phyloP scores from a whole-genome alignment of 331 rosid species.

The Malus hybrid region DNA sequence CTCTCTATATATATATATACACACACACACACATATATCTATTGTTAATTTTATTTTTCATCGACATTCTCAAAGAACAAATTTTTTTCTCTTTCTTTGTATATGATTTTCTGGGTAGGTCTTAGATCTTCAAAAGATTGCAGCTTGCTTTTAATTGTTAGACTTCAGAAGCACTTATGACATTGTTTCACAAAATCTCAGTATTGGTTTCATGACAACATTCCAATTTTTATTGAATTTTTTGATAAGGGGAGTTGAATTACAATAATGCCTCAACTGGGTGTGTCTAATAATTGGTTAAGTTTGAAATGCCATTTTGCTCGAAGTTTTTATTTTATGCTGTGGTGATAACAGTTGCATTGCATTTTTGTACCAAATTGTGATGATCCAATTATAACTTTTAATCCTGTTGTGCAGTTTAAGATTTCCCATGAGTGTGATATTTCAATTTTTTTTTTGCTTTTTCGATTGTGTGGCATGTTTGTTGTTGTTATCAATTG shows the following conservation, averaged over 20 bases:
- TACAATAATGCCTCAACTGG: not conserved
- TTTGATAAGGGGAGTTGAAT: not conserved
- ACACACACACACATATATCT: too few relatives aligned
- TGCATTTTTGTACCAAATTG: not conserved
- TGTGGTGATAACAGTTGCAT: not conserved
- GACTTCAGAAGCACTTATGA: not conserved
- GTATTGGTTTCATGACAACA: not conserved
- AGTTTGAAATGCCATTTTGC: not conserved
- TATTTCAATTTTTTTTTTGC: not conserved
- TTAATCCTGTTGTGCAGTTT: not conserved
- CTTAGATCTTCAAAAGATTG: constrained; percentile 16
- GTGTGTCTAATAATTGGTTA: not conserved
- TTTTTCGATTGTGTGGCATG: not conserved
- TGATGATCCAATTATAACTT: not conserved
- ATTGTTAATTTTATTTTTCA: not conserved
- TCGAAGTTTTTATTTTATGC: not conserved
- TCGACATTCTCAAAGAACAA: not conserved
- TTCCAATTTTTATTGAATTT: not conserved
- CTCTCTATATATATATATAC: too few relatives aligned
- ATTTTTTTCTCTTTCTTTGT: not conserved
- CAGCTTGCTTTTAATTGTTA: not conserved
- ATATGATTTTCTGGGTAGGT: constrained; percentile 7
- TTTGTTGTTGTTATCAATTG: not conserved
- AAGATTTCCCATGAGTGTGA: not conserved
- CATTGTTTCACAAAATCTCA: not conserved